Evolutionary conservation across 108 stramenopile genomes (phyloP).

Genomic region (Discostella stelligeroides): DNA sequence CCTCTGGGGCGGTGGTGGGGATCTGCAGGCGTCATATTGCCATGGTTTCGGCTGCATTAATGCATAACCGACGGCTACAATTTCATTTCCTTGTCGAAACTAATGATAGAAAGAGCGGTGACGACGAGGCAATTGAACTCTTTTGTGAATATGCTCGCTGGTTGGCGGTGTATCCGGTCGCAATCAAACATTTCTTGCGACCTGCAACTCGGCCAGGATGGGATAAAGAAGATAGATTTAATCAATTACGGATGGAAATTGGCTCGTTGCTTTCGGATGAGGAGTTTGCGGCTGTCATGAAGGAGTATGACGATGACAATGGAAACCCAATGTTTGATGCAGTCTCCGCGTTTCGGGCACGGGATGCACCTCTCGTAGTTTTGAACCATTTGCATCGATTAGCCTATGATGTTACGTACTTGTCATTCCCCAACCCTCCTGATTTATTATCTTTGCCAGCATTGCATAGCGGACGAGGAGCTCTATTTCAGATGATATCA

Average conservation of each 20-base stretch:
- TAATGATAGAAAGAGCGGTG: neutral
- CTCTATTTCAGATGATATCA: slow-evolving; percentile 43
- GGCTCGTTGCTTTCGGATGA: slow-evolving; percentile 39
- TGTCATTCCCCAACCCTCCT: neutral
- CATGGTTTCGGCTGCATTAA: slow-evolving; percentile 28
- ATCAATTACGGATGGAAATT: slow-evolving; percentile 32
- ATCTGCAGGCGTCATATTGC: slow-evolving; percentile 36
- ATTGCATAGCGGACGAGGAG: slow-evolving; percentile 16
- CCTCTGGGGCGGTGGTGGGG: slow-evolving; percentile 39
- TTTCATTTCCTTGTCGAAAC: neutral
- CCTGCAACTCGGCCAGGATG: slow-evolving; percentile 29
- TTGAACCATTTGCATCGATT: slow-evolving; percentile 48
- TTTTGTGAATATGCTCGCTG: slow-evolving; percentile 44
- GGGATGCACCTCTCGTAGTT: slow-evolving; percentile 48
- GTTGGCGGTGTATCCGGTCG: slow-evolving; percentile 38
- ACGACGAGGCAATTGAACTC: slow-evolving; percentile 19
- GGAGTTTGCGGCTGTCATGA: slow-evolving; percentile 27
- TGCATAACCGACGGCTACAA: slow-evolving; percentile 5
- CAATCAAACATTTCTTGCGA: slow-evolving; percentile 42
- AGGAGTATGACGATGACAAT: slow-evolving; percentile 28
- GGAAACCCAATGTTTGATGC: slow-evolving; percentile 30
- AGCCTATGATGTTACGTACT: slow-evolving; percentile 37
- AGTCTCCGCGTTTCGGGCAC: slow-evolving; percentile 11
- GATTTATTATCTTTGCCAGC: slow-evolving; percentile 9
- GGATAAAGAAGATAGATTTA: slow-evolving; percentile 14